Conservation (phyloP, 2,329 filamentous ascomycete species). For the Colletotrichum salicis region DNA sequence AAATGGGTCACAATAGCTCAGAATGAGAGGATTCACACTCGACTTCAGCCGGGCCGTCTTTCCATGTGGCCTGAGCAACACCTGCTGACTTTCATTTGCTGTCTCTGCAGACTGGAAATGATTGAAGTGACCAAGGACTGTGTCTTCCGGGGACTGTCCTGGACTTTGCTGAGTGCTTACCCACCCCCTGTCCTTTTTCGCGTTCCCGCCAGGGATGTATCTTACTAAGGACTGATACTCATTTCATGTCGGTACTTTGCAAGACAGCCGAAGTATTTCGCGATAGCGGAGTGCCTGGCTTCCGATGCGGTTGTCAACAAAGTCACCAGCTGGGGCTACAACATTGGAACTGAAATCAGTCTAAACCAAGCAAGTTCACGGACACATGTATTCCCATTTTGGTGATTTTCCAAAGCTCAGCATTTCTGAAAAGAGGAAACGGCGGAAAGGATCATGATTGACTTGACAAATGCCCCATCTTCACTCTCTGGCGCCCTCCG, state of each 20-base stretch:
- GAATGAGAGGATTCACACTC: conserved; percentile 11
- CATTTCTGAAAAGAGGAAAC: neutral
- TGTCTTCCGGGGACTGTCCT: neutral
- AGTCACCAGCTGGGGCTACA: neutral
- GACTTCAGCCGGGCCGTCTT: conserved; percentile 28
- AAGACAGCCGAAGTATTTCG: neutral
- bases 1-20: conserved; percentile 1
- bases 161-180: neutral
- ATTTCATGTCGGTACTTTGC: neutral
- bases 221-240: neutral
- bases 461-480: neutral
- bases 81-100: neutral
- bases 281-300: neutral
- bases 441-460: neutral
- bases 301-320: neutral
- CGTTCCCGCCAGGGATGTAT: neutral
- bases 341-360: neutral
- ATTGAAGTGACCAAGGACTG: neutral
- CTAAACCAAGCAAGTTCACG: neutral
- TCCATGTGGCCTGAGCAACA: conserved; percentile 30
- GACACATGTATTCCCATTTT: neutral
- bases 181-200: neutral
- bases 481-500: neutral
- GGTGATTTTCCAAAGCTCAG: neutral
- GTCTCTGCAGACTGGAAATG: neutral